phyloP scores from a whole-genome alignment of 2,329 filamentous ascomycete genomes.

The Nemania serpens region DNA sequence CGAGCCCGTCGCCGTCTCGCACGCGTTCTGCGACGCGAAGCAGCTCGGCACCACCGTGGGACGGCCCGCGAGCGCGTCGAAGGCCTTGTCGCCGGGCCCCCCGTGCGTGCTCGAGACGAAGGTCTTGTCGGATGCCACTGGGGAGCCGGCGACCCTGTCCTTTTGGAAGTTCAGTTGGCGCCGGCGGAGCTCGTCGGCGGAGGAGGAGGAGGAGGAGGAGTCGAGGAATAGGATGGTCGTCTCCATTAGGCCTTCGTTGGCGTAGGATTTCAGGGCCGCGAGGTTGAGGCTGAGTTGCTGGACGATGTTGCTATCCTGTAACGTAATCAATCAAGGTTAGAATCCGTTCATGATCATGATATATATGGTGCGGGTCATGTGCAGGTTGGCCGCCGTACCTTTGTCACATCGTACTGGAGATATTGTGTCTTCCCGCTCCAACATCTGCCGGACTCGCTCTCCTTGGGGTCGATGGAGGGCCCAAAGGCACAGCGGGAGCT shows the following conservation, averaged over 20 bases:
- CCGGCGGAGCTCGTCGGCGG: slow-evolving; percentile 49
- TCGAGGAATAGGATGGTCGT: slow-evolving; percentile 62
- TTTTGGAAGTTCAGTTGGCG: slow-evolving; percentile 44
- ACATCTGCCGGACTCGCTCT: slow-evolving; percentile 28
- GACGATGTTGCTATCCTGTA: slow-evolving; percentile 49
- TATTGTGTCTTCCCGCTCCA: slow-evolving; percentile 41
- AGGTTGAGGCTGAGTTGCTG: slow-evolving; percentile 51
- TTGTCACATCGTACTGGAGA: slow-evolving; percentile 39
- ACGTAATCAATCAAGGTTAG: slow-evolving; percentile 30
- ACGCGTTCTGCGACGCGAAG: slow-evolving; percentile 72
- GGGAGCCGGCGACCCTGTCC: slow-evolving; percentile 51
- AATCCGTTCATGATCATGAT: not conserved
- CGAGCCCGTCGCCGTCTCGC: slow-evolving; percentile 70
- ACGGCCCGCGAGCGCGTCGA: slow-evolving; percentile 44
- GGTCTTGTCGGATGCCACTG: slow-evolving; percentile 28
- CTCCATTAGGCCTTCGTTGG: slow-evolving; percentile 57
- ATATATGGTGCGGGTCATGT: not conserved
- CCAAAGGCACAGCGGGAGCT: slow-evolving; percentile 46
- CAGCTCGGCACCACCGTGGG: slow-evolving; percentile 66
- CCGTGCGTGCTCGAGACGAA: slow-evolving; percentile 31
- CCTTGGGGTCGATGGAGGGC: slow-evolving; percentile 33
- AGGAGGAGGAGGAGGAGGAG: slow-evolving; percentile 41
- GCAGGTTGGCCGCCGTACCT: slow-evolving; percentile 26
- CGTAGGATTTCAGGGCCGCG: slow-evolving; percentile 50
- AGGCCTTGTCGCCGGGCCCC: slow-evolving; percentile 17